A percentile compares a stretch with the other conserved stretches of the same genome.
phyloP scores from a whole-genome alignment of 148 eudicot species.

The Suaeda aralocaspica region DNA sequence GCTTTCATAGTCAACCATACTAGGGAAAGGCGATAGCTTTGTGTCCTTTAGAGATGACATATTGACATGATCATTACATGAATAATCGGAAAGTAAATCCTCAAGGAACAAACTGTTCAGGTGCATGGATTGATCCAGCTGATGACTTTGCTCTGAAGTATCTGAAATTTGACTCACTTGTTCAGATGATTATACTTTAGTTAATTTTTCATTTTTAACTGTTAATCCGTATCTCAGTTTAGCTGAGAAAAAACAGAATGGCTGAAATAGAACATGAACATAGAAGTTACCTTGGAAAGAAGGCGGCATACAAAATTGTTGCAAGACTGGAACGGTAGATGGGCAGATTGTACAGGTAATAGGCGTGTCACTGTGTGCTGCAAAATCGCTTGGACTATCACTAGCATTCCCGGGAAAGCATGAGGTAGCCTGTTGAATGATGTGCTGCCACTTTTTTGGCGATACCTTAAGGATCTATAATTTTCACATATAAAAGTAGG shows the following conservation, averaged over 20 bases:
- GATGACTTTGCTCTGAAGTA: neutral
- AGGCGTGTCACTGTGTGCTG: neutral
- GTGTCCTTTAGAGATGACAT: neutral
- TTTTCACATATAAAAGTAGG: neutral
- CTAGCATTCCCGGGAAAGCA: neutral
- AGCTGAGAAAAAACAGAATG: no score
- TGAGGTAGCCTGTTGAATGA: neutral
- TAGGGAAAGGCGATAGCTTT: neutral
- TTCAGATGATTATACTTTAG: no score
- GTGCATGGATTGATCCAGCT: neutral
- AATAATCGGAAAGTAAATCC: neutral
- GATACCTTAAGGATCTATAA: conserved; percentile 28
- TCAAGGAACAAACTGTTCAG: neutral
- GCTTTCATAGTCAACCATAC: neutral
- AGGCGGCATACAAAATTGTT: no score
- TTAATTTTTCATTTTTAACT: no score
- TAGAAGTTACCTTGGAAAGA: no score
- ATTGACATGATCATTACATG: neutral
- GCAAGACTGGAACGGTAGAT: no score
- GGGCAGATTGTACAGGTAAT: no score
- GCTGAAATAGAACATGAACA: no score
- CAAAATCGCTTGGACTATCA: neutral
- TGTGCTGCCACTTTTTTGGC: neutral
- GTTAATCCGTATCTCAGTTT: no score
- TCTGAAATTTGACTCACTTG: no score